A percentile compares a stretch with the other conserved stretches of the same genome.
Conservation (phyloP, 169 alveolate genomes). For the Eimeria sp. region DNA sequence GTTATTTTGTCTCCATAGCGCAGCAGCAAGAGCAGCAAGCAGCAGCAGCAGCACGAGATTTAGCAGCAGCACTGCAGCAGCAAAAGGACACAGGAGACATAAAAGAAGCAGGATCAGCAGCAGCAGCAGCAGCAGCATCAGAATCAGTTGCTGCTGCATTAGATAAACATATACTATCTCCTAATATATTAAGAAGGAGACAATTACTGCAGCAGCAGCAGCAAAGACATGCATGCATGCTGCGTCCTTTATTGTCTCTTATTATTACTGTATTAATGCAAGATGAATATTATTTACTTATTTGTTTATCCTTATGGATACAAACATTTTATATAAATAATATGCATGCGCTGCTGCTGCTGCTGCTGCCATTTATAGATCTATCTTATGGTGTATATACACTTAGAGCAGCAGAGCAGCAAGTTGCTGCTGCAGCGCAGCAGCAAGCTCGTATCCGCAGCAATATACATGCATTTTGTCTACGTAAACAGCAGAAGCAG, state of each 20-base stretch:
- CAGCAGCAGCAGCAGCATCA: slow-evolving; percentile 52
- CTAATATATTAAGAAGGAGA: neutral
- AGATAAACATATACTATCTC: neutral
- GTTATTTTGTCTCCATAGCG: too few species aligned
- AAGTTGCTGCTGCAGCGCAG: neutral
- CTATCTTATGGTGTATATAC: slow-evolving; percentile 1
- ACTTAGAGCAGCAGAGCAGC: neutral
- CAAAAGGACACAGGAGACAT: neutral
- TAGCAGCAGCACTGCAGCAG: slow-evolving; percentile 43
- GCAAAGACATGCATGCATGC: neutral
- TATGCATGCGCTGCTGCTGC: slow-evolving; percentile 1
- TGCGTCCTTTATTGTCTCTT: neutral
- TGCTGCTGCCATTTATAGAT: slow-evolving; percentile 34
- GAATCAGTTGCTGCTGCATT: neutral
- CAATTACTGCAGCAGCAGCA: neutral
- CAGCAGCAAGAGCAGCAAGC: too few species aligned
- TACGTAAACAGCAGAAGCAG: neutral
- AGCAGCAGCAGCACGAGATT: slow-evolving; percentile 5
- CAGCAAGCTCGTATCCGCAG: neutral
- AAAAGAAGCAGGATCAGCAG: too few species aligned
- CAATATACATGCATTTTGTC: neutral
- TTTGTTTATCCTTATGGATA: slow-evolving; percentile 19
- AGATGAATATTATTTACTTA: slow-evolving; percentile 21
- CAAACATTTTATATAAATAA: slow-evolving; percentile 13
- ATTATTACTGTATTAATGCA: neutral